A percentile compares a stretch with the other conserved stretches of the same genome.
Evolutionary conservation across 2,329 filamentous ascomycete genomes (phyloP).

Genomic region (Diaporthe sp.): DNA sequence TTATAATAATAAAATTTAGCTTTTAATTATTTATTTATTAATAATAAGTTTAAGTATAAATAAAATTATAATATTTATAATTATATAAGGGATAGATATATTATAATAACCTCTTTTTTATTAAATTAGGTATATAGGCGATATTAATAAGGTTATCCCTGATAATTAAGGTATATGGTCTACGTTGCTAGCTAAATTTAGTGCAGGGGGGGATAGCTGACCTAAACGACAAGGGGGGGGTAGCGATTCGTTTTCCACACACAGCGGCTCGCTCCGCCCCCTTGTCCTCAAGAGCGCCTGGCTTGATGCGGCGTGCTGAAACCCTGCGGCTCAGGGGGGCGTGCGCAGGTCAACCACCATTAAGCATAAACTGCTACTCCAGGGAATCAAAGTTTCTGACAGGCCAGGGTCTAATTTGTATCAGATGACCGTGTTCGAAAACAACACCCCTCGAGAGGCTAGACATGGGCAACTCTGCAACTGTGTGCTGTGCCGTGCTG

Average conservation of each 20-base stretch:
- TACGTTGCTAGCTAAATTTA: too few relatives aligned
- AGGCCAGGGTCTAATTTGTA: conserved; percentile 6
- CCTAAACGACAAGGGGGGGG: too few relatives aligned
- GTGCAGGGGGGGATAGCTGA: too few relatives aligned
- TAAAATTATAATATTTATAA: too few relatives aligned
- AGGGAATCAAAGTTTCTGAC: conserved; percentile 23
- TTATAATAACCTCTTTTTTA: not conserved
- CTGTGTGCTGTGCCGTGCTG: not conserved
- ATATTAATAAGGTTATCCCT: not conserved
- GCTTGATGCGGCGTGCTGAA: conserved; percentile 21
- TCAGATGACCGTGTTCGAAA: conserved; percentile 21
- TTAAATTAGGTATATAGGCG: not conserved
- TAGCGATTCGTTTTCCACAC: too few relatives aligned
- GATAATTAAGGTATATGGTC: not conserved
- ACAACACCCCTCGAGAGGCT: conserved; percentile 1
- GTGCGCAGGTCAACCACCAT: conserved; percentile 15
- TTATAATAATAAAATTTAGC: too few relatives aligned
- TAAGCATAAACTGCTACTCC: conserved; percentile 24
- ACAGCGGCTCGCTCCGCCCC: not conserved
- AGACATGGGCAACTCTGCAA: not conserved
- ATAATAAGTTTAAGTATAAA: too few relatives aligned
- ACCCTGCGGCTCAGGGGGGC: conserved; percentile 22
- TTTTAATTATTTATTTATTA: too few relatives aligned
- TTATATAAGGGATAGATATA: not conserved
- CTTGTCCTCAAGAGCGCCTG: conserved; percentile 7